Conservation (phyloP, 768 basidiomycete genomes). For the Agaricus sinodeliciosus region DNA sequence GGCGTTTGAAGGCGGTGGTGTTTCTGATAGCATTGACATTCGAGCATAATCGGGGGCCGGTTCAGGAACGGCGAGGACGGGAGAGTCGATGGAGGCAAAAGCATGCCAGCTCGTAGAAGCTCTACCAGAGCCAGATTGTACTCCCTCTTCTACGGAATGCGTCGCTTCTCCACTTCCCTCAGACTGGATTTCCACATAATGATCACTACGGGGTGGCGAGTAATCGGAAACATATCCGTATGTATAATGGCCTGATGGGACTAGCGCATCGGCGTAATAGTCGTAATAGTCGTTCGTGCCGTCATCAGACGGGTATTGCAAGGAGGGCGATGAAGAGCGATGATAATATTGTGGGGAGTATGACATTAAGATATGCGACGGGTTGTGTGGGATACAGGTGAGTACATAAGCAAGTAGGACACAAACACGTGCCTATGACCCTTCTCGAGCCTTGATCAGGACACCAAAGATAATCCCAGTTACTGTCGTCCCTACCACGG, state of each 20-base stretch:
- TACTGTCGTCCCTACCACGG: neutral
- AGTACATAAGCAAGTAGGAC: neutral
- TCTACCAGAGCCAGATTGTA: neutral
- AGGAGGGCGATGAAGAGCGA: too few species aligned
- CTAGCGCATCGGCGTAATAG: too few species aligned
- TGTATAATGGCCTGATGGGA: too few species aligned
- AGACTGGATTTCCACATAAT: too few species aligned
- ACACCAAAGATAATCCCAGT: neutral
- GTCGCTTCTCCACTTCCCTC: too few species aligned
- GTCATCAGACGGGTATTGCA: too few species aligned
- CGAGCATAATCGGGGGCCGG: slow-evolving; percentile 42
- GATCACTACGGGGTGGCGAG: too few species aligned
- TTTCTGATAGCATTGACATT: slow-evolving; percentile 31
- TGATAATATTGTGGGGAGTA: too few species aligned
- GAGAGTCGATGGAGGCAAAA: slow-evolving; percentile 22
- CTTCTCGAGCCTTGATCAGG: neutral
- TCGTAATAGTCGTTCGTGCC: too few species aligned
- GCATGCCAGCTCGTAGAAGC: neutral
- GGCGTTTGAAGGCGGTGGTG: slow-evolving; percentile 29
- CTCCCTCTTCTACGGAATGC: neutral
- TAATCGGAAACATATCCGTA: too few species aligned
- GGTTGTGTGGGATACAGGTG: neutral
- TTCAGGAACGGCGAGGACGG: slow-evolving; percentile 32
- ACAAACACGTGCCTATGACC: neutral
- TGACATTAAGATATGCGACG: too few species aligned